Percentiles rank a stretch among this genome's conserved stretches.
phyloP scores from a whole-genome alignment of 805 yeast genomes.

The Yamadazyma phyllophila region DNA sequence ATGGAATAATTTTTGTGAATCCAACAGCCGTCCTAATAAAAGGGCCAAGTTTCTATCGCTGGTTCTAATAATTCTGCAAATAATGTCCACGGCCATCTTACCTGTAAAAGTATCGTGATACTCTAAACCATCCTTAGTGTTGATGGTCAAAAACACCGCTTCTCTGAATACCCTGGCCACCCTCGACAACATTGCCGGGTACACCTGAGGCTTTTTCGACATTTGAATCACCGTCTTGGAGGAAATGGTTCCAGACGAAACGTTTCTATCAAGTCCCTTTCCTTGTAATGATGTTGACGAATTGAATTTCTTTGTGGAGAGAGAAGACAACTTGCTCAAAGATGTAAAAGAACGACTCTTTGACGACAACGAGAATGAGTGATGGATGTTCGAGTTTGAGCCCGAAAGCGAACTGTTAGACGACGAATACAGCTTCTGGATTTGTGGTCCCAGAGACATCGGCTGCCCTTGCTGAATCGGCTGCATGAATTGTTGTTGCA shows the following conservation, averaged over 20 bases:
- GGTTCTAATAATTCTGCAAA: constrained; percentile 81
- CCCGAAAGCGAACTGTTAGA: constrained; percentile 9
- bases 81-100: constrained; percentile 87
- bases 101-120: constrained; percentile 95
- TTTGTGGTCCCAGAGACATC: constrained; percentile 1
- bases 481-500: constrained; percentile 7
- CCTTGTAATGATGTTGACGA: constrained; percentile 32
- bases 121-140: constrained; percentile 85
- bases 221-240: constrained; percentile 42
- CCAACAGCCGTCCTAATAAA: constrained; percentile 84
- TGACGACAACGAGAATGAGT: constrained; percentile 36
- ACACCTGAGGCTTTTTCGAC: constrained; percentile 63
- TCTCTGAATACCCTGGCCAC: constrained; percentile 81
- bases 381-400: constrained; percentile 24
- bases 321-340: constrained; percentile 38
- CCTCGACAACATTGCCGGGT: constrained; percentile 84
- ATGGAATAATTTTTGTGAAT: constrained; percentile 91
- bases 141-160: constrained; percentile 65
- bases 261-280: constrained; percentile 27
- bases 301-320: constrained; percentile 39
- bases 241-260: constrained; percentile 28
- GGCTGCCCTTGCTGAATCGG: constrained; percentile 14
- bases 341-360: constrained; percentile 43
- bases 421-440: constrained; percentile 12
- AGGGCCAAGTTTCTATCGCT: constrained; percentile 89